A percentile compares a stretch with the other conserved stretches of the same genome.
phyloP scores from a whole-genome alignment of 176 grass and related monocot species.

The Puccinellia tenuiflora region DNA sequence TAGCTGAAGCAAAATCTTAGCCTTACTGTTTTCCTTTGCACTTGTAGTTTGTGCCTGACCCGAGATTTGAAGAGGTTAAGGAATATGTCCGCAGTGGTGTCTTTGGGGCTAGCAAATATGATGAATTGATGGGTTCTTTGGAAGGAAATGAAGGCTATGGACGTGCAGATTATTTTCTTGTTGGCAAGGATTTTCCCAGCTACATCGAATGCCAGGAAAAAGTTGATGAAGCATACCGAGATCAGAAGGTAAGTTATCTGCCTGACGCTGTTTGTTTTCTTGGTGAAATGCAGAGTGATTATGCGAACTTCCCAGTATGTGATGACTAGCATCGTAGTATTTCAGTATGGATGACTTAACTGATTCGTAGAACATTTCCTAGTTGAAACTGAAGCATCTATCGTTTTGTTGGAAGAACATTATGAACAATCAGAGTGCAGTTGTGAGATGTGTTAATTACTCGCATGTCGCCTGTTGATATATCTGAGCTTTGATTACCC shows the following conservation, averaged over 20 bases:
- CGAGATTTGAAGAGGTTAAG: conserved; percentile 96
- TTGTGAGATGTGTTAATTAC: neutral
- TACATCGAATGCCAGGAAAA: conserved; percentile 94
- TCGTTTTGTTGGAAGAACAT: neutral
- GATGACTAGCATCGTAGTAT: neutral
- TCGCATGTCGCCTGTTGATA: neutral
- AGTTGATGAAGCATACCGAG: conserved; percentile 81
- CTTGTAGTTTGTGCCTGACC: conserved; percentile 85
- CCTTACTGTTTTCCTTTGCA: neutral
- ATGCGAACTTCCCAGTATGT: neutral
- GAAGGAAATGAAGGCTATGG: conserved; percentile 98
- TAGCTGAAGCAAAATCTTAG: neutral
- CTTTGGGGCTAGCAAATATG: conserved; percentile 68
- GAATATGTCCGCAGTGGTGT: conserved; percentile 72
- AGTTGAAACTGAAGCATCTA: neutral
- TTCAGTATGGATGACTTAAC: neutral
- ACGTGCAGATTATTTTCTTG: conserved; percentile 96
- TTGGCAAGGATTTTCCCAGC: conserved; percentile 96
- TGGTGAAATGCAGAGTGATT: neutral
- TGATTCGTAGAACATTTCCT: neutral
- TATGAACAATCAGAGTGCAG: neutral
- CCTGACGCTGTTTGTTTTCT: conserved; percentile 1
- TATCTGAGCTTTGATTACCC: conserved; percentile 14
- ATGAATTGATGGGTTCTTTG: conserved; percentile 93
- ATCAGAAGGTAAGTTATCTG: conserved; percentile 64